Base-by-base conservation (phyloP, 768 basidiomycete species). In the Cytidiella melzeri region DNA sequence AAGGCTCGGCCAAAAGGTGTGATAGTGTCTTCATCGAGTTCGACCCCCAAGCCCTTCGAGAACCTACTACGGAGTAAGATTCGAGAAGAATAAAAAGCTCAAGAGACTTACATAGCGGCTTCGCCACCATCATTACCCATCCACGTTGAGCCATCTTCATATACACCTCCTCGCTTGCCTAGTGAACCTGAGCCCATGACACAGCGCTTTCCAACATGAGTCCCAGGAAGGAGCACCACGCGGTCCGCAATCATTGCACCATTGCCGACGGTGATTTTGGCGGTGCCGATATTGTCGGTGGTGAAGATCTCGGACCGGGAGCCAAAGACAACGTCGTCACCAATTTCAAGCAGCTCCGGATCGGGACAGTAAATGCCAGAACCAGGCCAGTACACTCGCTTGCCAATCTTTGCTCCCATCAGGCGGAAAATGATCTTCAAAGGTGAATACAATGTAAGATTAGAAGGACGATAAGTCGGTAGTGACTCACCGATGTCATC, bases 221-320 rank as follows among this genome's bases (percentile, higher is more conserved):
- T 66, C 36, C 70, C 69, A 9, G 74, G 74, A 19, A 73, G 64
- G n/a, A 76, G 62, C 2, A 76, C 67, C 5, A 71, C 69, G 5
- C 73, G 70, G 56, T 76, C 74, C n/a, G 73, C 73, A 26, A 76
- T 69, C 74, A 75, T 76, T 23, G 73, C 73, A 66, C 74, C 74
- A 37, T 61, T 61, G n/a, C 61, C 69, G 49, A 76, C 69, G 7
- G 61, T 57, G 40, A 76, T 70, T 47, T 64, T 69, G 10, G 55
- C 64, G 10, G 72, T 59, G 11, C 74, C 74, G 19, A 71, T 47
- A 18, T 65, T 59, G 56, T 76, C 74, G 1, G 69, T 68, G 7
- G 73, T 76, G 49, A 73, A 69, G 5, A 76, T 53, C 55, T 70
- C 68, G 10, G 72, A 71, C 39, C 68, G 67, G 18, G 72, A 73